Base-by-base conservation (phyloP, 2,329 filamentous ascomycete genomes). In the Hymenotorrendiella dingleyae region DNA sequence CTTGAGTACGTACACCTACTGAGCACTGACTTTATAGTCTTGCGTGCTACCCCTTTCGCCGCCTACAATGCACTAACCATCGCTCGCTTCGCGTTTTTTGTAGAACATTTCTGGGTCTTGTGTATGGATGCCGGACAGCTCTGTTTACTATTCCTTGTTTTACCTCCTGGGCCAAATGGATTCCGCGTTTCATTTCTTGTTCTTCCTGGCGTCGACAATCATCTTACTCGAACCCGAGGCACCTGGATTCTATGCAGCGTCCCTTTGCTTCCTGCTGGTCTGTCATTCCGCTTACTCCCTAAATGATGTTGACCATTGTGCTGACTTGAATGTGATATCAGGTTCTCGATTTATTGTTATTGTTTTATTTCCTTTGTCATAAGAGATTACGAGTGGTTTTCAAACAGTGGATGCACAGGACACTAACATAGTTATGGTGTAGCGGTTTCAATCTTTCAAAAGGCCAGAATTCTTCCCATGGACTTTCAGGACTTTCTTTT, bases 381-480 rank as follows among this genome's bases (percentile, higher is more conserved):
- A n/a, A n/a, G n/a, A n/a, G n/a, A n/a, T 45, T 26, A 27, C 32
- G 27, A 30, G 47, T 50, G 24, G 41, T 17, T 47, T 53, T 42
- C 44, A 16, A 45, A 43, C 40, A 52, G 53, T 55, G 54, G 54
- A 48, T 45, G 50, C 43, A 58, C 52, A 58, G 53, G 44, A 59
- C 50, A 62, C 59, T 62, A 55, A 62, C 58, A 55, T 41, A 48
- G 43, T n/a, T n/a, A 54, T 55, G 30, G 49, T 59, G 47, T 54
- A 62, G 58, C 57, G 47, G 46, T 41, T 54, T 53, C 40, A 50
- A 43, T 40, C 34, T 49, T 33, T 32, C 50, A 43, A 55, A 48
- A 45, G 50, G 46, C 50, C 39, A 52, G 29, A 40, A 41, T 42
- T 54, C 53, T 48, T 29, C 42, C 43, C 47, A 50, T 47, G 55